Base-by-base conservation (phyloP, 768 basidiomycete species). In the Lactarius hengduanensis region DNA sequence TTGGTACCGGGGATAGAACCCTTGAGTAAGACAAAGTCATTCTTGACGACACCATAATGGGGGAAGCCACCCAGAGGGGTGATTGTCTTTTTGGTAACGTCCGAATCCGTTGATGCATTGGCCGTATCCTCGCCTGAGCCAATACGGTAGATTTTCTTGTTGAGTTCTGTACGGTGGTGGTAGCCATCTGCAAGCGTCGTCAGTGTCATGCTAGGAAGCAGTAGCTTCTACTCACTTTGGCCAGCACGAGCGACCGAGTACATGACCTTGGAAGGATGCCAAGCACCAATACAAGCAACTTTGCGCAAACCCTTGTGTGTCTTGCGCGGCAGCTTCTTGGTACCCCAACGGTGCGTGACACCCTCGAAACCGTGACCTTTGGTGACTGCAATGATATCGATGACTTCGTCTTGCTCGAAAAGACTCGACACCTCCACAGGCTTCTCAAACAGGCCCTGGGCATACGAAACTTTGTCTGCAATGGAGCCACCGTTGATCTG, bases 251-350 rank as follows among this genome's bases (percentile, higher is more conserved):
- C 97, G 74, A 99, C 97, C n/a, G 95, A 96, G 88, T 94, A 98
- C 96, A 98, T 98, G 86, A 99, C 97, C 82, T 96, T 97, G 74
- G 90, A 91, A 77, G 94, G 95, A 85, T 96, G 94, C 94, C 94
- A 96, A 77, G 94, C 95, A 80, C 94, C 94, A 72, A 96, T 95
- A 85, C 94, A 96, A 76, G 96, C 96, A 70, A 99, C 97, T 84
- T 99, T 98, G 79, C 96, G 92, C 75, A 98, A 92, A 92, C 97
- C 97, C 80, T 97, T 96, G 87, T 99, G 97, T 62, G 97, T 98
- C 85, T 98, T 98, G 73, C 96, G 86, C 66, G 96, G 96, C 64
- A 98, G 86, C 82, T 96, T 96, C 88, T 95, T 98, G 77, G 94
- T 96, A 71, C 97, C 97, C 97, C 97, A 99, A 79, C 97, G 89